Conservation (phyloP, 2,329 filamentous ascomycete species). For the Dryadomyces quercus-mongolicae region DNA sequence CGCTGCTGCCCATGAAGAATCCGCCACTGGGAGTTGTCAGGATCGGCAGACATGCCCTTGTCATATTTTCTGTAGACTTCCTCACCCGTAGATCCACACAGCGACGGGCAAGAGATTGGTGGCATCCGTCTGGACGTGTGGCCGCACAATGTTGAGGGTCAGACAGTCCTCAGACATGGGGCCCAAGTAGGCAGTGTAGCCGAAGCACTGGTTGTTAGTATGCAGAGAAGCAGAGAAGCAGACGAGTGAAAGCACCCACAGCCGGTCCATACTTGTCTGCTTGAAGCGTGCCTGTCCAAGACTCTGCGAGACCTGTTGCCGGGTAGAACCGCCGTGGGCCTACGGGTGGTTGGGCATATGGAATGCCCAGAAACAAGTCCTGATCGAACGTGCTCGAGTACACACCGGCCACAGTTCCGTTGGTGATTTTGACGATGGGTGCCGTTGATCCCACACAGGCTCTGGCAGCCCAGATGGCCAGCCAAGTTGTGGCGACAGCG, state of each 20-base stretch:
- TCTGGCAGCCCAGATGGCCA: too few species aligned
- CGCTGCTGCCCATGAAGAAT: constrained; percentile 24
- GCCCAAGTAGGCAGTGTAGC: constrained; percentile 21
- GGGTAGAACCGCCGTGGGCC: constrained; percentile 17
- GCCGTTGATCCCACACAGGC: too few species aligned
- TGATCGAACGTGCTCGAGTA: constrained; percentile 21
- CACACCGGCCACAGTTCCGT: too few species aligned
- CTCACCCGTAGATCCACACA: constrained; percentile 44
- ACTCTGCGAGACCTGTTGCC: constrained; percentile 20
- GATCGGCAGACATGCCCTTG: too few species aligned
- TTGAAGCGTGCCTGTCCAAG: constrained; percentile 26
- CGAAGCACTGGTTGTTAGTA: constrained; percentile 25
- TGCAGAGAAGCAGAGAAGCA: too few species aligned
- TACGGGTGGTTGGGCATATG: constrained; percentile 32
- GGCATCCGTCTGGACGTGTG: constrained; percentile 12
- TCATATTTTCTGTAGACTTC: neutral
- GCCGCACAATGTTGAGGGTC: constrained; percentile 49
- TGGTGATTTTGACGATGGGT: too few species aligned
- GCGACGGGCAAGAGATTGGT: constrained; percentile 29
- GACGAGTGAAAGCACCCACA: too few species aligned
- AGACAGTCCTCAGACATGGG: constrained; percentile 42
- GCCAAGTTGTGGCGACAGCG: too few species aligned
- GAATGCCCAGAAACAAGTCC: constrained; percentile 42
- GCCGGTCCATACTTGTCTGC: constrained; percentile 30
- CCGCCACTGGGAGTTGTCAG: too few species aligned